Base-by-base conservation (phyloP, 805 yeast genomes). In the Hanseniaspora lachancei region DNA sequence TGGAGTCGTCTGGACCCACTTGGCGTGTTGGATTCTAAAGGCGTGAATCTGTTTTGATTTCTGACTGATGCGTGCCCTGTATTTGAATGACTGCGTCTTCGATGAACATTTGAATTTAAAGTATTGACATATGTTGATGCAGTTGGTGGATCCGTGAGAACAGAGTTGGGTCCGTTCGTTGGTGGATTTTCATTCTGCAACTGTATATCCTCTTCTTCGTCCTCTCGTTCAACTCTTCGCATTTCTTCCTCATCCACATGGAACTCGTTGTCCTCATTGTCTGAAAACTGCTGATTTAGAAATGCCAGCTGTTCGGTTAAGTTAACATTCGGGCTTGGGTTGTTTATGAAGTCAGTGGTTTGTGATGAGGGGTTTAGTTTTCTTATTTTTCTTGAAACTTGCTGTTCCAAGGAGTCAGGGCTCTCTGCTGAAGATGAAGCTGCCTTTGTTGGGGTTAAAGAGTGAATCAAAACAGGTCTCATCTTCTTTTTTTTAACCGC, bases 161-260 rank as follows among this genome's bases (percentile, higher is more conserved):
- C 49, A 18, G 55, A 43, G 21, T 27, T 27, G 0, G 46, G 49
- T 2, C 40, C 55, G 23, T 43, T 44, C 10, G 49, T 51, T 5
- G 55, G 55, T 18, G 55, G 55, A 35, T 51, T 77, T 10, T 62
- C 60, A 0, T 70, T 63, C 6, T 72, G 69, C 80, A 82, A 78
- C 47, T 73, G 72, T 6, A 63, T 59, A 24, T 58, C 64, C 20
- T 59, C 66, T n/a, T 58, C 59, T 5, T 58, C 32, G 15, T 60
- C 60, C n/a, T 64, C 56, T n/a, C 66, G 62, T 12, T 64, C 63
- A 1, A 55, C 52, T 18, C 58, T 52, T 20, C 32, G 39, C 36
- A 51, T 51, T n/a, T 55, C 54, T 6, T 49, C 54, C 18, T 42
- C 47, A 38, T 49, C 54, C 13, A 55, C 48, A 9, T 36, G 50